phyloP scores from a whole-genome alignment of 768 basidiomycete genomes.

The Mycena olivaceomarginata region DNA sequence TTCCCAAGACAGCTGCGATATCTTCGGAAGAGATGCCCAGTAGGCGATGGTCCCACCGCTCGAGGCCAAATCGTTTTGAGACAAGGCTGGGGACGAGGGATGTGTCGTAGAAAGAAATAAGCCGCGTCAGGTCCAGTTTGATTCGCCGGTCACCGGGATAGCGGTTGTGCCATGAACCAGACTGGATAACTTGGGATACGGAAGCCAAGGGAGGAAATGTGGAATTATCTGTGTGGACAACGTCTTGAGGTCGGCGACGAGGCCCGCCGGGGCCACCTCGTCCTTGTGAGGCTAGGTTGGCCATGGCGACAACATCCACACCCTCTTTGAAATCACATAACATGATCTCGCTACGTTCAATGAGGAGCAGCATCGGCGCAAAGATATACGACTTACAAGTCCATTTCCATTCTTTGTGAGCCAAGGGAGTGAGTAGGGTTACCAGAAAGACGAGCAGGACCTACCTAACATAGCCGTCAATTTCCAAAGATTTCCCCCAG shows the following conservation, averaged over 20 bases:
- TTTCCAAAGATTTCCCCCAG: conserved; percentile 54
- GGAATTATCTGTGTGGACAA: background rate
- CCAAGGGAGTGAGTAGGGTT: conserved; percentile 1
- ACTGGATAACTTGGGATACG: conserved; percentile 18
- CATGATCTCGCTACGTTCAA: conserved; percentile 63
- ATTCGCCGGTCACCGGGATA: conserved; percentile 59
- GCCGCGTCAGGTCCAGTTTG: conserved; percentile 53
- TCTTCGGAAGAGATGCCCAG: conserved; percentile 56
- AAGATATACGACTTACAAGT: conserved; percentile 60
- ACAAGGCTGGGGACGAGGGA: conserved; percentile 60
- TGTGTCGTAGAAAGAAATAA: conserved; percentile 60
- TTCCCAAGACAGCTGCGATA: conserved; percentile 42
- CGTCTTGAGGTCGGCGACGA: conserved; percentile 13
- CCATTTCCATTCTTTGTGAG: conserved; percentile 65
- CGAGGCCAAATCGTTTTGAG: conserved; percentile 50
- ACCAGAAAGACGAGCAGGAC: background rate
- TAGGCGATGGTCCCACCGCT: conserved; percentile 59
- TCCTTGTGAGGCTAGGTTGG: conserved; percentile 50
- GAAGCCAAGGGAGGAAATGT: background rate
- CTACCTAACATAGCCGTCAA: conserved; percentile 59
- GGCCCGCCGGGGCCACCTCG: conserved; percentile 26
- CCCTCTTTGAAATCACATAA: conserved; percentile 67
- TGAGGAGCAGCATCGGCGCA: conserved; percentile 1
- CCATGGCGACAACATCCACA: conserved; percentile 62
- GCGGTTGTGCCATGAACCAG: conserved; percentile 57